Percentiles rank a stretch among this genome's conserved stretches.
These are phyloP conservation scores for Trichoderma gracile DNA, from an alignment of 2,329 filamentous ascomycete genomes.

Conservation along the genomic window DNA sequence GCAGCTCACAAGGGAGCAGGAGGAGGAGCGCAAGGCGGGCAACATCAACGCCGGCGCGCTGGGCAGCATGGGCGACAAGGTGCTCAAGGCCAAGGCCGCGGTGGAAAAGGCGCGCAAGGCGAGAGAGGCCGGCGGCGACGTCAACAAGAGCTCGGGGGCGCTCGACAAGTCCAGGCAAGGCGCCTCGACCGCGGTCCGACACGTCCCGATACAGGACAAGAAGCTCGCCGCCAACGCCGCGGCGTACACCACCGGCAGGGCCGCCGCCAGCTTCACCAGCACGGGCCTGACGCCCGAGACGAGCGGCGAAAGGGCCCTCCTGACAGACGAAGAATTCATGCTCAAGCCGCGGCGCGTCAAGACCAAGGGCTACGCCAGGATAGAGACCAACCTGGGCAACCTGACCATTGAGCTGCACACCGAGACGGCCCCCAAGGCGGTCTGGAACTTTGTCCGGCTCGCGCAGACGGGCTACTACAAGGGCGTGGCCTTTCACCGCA, in stretches of 20 bases:
- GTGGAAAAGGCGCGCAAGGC: slow-evolving; percentile 87
- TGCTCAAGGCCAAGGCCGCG: slow-evolving; percentile 86
- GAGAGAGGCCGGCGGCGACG: slow-evolving; percentile 59
- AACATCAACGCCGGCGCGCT: slow-evolving; percentile 79
- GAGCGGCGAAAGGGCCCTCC: slow-evolving; percentile 77
- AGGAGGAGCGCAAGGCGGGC: slow-evolving; percentile 63
- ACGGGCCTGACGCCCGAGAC: slow-evolving; percentile 93
- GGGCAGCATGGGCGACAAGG: slow-evolving; percentile 77
- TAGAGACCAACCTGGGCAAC: slow-evolving; percentile 82
- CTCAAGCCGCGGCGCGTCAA: slow-evolving; percentile 87
- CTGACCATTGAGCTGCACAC: slow-evolving; percentile 87
- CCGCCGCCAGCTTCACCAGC: slow-evolving; percentile 92
- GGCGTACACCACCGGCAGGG: slow-evolving; percentile 83
- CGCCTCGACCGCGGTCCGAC: slow-evolving; percentile 34
- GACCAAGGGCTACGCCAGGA: slow-evolving; percentile 84
- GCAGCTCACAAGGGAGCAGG: slow-evolving; percentile 67
- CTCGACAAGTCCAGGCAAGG: slow-evolving; percentile 37
- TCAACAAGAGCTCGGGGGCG: slow-evolving; percentile 55
- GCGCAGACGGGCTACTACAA: slow-evolving; percentile 90
- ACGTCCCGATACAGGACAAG: slow-evolving; percentile 52
- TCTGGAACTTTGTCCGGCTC: slow-evolving; percentile 94
- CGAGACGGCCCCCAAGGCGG: slow-evolving; percentile 86
- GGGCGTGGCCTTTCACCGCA: slow-evolving; percentile 82
- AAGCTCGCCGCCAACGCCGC: slow-evolving; percentile 80
- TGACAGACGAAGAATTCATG: slow-evolving; percentile 97